Conservation (phyloP, 106 monocot genomes). For the Dendrobium nobile region DNA sequence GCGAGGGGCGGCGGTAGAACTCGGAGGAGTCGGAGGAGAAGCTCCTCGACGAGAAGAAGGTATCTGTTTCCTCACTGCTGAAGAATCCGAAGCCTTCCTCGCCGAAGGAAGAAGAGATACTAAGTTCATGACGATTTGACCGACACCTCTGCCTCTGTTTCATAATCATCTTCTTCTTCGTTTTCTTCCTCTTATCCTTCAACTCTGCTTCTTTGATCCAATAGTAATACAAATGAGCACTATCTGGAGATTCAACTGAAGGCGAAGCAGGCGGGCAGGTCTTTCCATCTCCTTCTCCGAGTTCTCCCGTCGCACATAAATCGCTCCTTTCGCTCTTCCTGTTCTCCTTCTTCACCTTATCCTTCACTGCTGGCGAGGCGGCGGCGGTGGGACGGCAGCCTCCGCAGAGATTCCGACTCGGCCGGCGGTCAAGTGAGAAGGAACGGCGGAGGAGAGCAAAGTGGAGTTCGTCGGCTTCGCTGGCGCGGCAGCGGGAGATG, state of each 20-base stretch:
- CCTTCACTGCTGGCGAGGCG: background rate
- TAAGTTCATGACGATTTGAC: conserved; percentile 40
- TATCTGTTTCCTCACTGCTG: conserved; percentile 8
- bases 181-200: background rate
- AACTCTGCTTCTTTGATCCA: conserved; percentile 2
- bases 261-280: conserved; percentile 6
- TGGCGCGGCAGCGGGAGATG: background rate
- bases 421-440: conserved; percentile 7
- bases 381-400: background rate
- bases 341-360: background rate
- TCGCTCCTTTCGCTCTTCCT: background rate
- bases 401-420: background rate
- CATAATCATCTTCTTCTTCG: conserved; percentile 3
- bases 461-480: background rate
- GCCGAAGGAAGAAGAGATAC: conserved; percentile 35
- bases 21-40: conserved; percentile 68
- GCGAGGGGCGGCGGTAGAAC: conserved; percentile 40
- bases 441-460: conserved; percentile 7
- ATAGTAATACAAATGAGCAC: background rate
- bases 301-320: background rate
- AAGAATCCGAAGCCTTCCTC: conserved; percentile 1
- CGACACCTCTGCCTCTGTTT: conserved; percentile 18
- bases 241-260: background rate
- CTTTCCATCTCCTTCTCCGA: conserved; percentile 5
- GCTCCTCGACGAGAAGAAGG: conserved; percentile 50